Evolutionary conservation across 2,329 filamentous ascomycete species (phyloP), one percentile per base, ranked within the genome.

Genomic region (Aschersonia sp.): DNA sequence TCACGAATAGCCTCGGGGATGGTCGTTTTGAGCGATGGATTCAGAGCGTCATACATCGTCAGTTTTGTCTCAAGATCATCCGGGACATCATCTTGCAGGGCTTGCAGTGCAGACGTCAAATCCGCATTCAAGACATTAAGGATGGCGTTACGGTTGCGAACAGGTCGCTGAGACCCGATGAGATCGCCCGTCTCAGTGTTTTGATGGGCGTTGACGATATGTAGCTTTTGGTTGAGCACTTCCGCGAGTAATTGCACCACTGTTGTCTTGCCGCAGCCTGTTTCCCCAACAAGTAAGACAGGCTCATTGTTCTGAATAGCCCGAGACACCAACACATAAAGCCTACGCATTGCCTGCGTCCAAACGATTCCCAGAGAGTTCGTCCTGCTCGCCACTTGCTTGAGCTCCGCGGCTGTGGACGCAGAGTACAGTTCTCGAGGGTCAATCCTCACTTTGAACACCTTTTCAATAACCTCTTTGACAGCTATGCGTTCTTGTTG

Each of bases 131-230:
- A 68, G 1, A 77, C 64, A 31, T 84, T 78, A 38, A 85, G 68
- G 35, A 94, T 78, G 1, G 78, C 78, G 10, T 82, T 78, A 42
- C 89, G 79, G 61, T 97, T 97, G 53, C 94, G 78, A 29, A 97
- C 78, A 3, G 92, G 92, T 51, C 92, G 73, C 63, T 98, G 92
- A 3, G 92, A 92, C 53, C 92, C 92, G 54, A 99, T 97, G 9
- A 99, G 73, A 63, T 99, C 92, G 12, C 92, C 91, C 0, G 94
- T 97, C 63, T 99, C 94, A 0, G 92, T 89, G 54, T 98, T 99
- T 56, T 97, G 91, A 64, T 99, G 94, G 3, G 94, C 92, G 60
- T 98, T 99, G 58, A 98, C 84, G 55, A 91, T 92, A 55, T 89
- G 82, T 40, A 99, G 70, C 52, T 85, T 72, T 57, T 84, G 88